phyloP scores from a whole-genome alignment of 306 rosid genomes.

The Trifolium subterraneum region DNA sequence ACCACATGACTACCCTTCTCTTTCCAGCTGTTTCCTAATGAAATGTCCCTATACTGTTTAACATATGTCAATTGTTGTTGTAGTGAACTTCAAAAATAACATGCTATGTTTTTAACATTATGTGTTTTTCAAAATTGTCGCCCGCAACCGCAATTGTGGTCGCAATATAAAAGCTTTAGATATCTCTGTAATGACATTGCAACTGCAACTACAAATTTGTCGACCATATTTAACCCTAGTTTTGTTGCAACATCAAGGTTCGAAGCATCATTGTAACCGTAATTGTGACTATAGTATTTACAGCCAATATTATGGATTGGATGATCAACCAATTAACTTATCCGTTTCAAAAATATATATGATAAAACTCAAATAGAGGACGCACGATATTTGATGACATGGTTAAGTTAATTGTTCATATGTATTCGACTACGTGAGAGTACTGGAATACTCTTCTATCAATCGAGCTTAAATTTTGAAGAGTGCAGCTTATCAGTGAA shows the following conservation, averaged over 20 bases:
- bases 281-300: neutral
- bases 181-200: neutral
- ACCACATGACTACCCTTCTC: constrained; percentile 22
- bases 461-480: too few relatives aligned
- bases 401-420: too few relatives aligned
- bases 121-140: neutral
- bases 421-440: too few relatives aligned
- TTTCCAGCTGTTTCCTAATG: constrained; percentile 23
- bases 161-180: neutral
- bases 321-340: too few relatives aligned
- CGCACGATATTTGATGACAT: too few relatives aligned
- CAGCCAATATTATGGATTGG: neutral
- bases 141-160: neutral
- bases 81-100: neutral
- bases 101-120: constrained; percentile 10
- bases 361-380: too few relatives aligned
- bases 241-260: neutral
- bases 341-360: too few relatives aligned
- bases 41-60: neutral
- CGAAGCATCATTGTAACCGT: too few relatives aligned
- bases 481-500: neutral
- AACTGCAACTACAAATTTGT: neutral
- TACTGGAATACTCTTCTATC: too few relatives aligned
- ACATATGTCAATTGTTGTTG: neutral
- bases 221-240: neutral